These are phyloP conservation scores for Lachancea dasiensis DNA, from an alignment of 805 yeast species.

Conservation along the genomic window DNA sequence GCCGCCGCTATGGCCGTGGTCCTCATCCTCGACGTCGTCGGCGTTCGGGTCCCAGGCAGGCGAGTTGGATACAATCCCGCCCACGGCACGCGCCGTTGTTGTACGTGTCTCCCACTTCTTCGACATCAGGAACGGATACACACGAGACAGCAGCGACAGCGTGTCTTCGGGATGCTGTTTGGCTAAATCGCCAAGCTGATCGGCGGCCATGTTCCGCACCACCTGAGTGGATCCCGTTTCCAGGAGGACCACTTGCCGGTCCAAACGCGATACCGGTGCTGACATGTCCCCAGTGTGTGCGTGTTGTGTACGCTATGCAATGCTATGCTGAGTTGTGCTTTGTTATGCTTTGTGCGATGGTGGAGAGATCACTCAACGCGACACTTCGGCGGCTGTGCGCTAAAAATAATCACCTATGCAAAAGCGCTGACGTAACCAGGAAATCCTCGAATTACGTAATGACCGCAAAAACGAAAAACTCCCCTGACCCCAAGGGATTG, in stretches of 20 bases:
- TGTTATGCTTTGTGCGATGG: too few species aligned
- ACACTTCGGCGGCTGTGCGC: too few species aligned
- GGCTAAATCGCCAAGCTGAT: conserved; percentile 90
- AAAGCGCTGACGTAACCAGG: too few species aligned
- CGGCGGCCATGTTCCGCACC: conserved; percentile 94
- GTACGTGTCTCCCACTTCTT: conserved; percentile 94
- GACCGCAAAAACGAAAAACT: too few species aligned
- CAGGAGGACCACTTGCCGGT: conserved; percentile 43
- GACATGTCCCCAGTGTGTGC: conserved; percentile 20
- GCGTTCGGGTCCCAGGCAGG: conserved; percentile 79
- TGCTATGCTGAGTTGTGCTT: too few species aligned
- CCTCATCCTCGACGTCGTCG: conserved; percentile 28
- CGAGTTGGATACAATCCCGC: conserved; percentile 81
- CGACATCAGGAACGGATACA: conserved; percentile 79
- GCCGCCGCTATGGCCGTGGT: conserved; percentile 1
- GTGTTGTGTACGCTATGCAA: too few species aligned
- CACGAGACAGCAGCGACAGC: conserved; percentile 73
- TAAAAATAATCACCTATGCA: too few species aligned
- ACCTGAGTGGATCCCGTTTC: conserved; percentile 95
- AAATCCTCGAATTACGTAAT: too few species aligned
- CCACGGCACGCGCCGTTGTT: conserved; percentile 91
- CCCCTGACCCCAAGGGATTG: too few species aligned
- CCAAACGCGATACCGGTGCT: conserved; percentile 38
- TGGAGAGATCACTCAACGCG: too few species aligned
- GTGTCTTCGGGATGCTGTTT: conserved; percentile 93